A percentile compares a stretch with the other conserved stretches of the same genome.
Evolutionary conservation across 257 asterid genomes (phyloP).

Genomic region (Salvia splendens): DNA sequence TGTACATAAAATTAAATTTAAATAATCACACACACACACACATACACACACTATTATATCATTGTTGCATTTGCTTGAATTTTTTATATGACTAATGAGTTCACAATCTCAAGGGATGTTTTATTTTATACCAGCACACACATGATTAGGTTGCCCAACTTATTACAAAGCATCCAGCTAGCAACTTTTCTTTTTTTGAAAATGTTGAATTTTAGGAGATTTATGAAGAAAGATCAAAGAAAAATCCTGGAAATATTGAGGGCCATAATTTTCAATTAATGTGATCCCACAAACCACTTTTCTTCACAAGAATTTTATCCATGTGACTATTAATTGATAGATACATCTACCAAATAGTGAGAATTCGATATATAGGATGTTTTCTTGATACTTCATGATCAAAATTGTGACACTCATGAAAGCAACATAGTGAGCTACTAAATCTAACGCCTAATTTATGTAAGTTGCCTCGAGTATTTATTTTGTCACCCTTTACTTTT

Average conservation of each 20-base stretch:
- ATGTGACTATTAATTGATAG: neutral
- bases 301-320: constrained; percentile 3
- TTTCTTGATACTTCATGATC: too few relatives aligned
- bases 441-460: too few relatives aligned
- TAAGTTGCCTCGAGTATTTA: too few relatives aligned
- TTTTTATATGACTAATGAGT: neutral
- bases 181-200: constrained; percentile 17
- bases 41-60: neutral
- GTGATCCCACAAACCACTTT: constrained; percentile 17
- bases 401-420: too few relatives aligned
- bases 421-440: too few relatives aligned
- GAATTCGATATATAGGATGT: too few relatives aligned
- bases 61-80: neutral
- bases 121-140: neutral
- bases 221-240: neutral
- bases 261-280: constrained; percentile 6
- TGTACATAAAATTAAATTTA: neutral
- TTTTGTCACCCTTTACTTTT: too few relatives aligned
- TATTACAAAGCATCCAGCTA: neutral
- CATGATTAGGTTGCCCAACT: neutral
- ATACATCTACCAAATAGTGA: neutral
- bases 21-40: too few relatives aligned
- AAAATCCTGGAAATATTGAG: neutral
- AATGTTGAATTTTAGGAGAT: constrained; percentile 16
- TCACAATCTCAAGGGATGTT: neutral